These are phyloP conservation scores for Nakazawaea populi DNA, from an alignment of 805 yeast species.

Conservation along the genomic window DNA sequence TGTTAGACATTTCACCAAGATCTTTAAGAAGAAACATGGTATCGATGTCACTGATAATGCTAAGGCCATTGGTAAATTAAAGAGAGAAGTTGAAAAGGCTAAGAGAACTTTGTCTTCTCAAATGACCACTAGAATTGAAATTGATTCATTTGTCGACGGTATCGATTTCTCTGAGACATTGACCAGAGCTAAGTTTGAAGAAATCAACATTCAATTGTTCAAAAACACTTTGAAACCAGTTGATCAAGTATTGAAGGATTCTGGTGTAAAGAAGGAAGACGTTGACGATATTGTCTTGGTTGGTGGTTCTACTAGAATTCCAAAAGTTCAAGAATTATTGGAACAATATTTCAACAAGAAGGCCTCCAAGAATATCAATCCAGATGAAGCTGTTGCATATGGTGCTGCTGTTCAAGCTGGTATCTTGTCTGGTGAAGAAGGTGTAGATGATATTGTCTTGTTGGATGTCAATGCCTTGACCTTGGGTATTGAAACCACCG, in stretches of 20 bases:
- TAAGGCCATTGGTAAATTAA: constrained; percentile 86
- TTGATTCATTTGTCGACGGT: constrained; percentile 92
- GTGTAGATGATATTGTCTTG: constrained; percentile 83
- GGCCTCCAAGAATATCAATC: constrained; percentile 95
- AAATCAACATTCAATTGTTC: constrained; percentile 87
- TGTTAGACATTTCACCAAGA: constrained; percentile 79
- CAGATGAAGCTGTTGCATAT: constrained; percentile 99
- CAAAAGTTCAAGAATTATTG: constrained; percentile 91
- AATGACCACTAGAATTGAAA: constrained; percentile 93
- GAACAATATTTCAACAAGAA: constrained; percentile 89
- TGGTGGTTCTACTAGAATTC: constrained; percentile 99
- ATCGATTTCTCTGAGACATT: constrained; percentile 92
- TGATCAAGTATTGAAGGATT: constrained; percentile 90
- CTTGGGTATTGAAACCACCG: constrained; percentile 93
- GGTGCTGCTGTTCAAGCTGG: constrained; percentile 99
- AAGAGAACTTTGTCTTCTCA: constrained; percentile 94
- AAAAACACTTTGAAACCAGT: constrained; percentile 95
- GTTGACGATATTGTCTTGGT: constrained; percentile 93
- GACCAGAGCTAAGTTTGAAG: constrained; percentile 97
- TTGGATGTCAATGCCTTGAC: constrained; percentile 94
- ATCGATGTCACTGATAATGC: constrained; percentile 77
- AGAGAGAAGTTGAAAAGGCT: constrained; percentile 98
- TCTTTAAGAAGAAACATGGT: constrained; percentile 87
- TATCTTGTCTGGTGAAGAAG: constrained; percentile 92
- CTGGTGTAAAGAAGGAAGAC: constrained; percentile 81